Percentiles rank a stretch among this genome's conserved stretches.
Conservation (phyloP, 1,284 basidiomycete genomes). For the Wolfiporia cocos region DNA sequence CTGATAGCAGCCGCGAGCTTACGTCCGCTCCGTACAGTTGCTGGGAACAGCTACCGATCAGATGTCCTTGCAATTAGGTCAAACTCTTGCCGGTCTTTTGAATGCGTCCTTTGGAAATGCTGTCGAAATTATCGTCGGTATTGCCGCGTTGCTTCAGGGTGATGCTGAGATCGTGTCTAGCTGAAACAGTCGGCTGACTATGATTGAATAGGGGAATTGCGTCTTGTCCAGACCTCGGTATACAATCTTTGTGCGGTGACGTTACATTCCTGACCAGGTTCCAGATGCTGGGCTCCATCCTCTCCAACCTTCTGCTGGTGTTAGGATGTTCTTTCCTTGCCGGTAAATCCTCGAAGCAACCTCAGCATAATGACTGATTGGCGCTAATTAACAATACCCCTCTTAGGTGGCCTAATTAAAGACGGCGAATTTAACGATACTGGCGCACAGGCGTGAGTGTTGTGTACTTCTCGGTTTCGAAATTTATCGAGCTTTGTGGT, state of each 20-base stretch:
- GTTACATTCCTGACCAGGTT: conserved; percentile 4
- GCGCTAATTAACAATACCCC: no score
- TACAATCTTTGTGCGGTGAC: background rate
- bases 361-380: conserved; percentile 2
- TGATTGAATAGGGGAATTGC: conserved; percentile 53
- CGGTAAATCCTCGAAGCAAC: conserved; percentile 30
- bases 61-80: conserved; percentile 71
- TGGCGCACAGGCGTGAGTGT: conserved; percentile 77
- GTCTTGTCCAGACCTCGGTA: conserved; percentile 85
- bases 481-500: background rate
- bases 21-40: conserved; percentile 31
- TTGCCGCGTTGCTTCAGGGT: conserved; percentile 83
- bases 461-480: conserved; percentile 6
- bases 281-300: conserved; percentile 76
- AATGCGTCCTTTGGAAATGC: conserved; percentile 84
- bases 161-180: no score
- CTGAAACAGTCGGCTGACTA: no score
- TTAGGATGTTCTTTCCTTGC: conserved; percentile 86
- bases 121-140: conserved; percentile 82
- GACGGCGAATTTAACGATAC: conserved; percentile 78
- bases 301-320: conserved; percentile 88
- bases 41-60: conserved; percentile 88
- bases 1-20: conserved; percentile 4
- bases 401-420: conserved; percentile 52
- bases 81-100: conserved; percentile 79